Base-by-base conservation (phyloP, 2,329 filamentous ascomycete species). In the Arthrobotrys sinensis region DNA sequence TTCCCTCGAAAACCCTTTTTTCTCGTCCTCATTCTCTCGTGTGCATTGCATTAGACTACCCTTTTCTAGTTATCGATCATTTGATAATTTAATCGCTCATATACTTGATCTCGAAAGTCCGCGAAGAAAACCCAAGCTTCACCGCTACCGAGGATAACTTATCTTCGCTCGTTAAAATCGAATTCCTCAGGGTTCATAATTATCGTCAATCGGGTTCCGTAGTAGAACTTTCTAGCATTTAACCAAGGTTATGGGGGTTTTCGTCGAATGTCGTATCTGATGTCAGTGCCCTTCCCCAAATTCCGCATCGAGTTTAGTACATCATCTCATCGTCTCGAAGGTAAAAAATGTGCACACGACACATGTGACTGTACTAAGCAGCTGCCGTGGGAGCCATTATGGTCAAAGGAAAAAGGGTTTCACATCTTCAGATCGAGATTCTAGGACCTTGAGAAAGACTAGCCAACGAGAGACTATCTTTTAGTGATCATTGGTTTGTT, bases 331-430 rank as follows among this genome's bases (percentile, higher is more conserved):
- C 60, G 36, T 57, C 14, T 14, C 43, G 38, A 48, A 60, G 32
- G n/a, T 4, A 70, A 71, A 77, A 77, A 70, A 19, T 43, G 73
- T 63, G 64, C 73, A 77, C 73, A 70, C 73, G 73, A 73, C 69
- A 66, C 73, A 77, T 77, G 73, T 77, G 73, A 77, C 52, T 40
- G 40, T 52, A 46, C 19, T n/a, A 34, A 43, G 7, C 12, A 34
- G 28, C 28, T 12, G 24, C 52, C 28, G 38, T 60, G 48, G 45
- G 46, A 45, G 55, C 55, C 28, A 38, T 48, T 48, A 52, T 62
- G 12, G 45, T 11, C 16, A 45, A 28, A 28, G 24, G 24, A 32
- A 16, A 64, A 63, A 48, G 57, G 32, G 52, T 67, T 62, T 76
- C 71, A 63, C 50, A 60, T 65, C 60, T 36, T 63, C n/a, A 64